Base-by-base conservation (phyloP, 2,329 filamentous ascomycete species). In the Cercospora sp. region DNA sequence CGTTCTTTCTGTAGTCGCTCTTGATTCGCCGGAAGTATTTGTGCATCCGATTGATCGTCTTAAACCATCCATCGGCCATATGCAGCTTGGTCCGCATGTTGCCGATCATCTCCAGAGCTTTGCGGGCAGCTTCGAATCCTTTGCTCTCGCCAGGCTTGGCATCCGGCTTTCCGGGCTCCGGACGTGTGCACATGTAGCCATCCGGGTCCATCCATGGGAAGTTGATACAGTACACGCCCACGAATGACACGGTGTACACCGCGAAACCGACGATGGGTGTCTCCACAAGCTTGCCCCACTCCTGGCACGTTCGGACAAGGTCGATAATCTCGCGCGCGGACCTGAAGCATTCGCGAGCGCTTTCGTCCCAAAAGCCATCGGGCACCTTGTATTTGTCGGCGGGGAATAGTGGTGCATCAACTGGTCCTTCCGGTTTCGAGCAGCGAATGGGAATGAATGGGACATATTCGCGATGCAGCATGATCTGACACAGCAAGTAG, bases 161-260 rank as follows among this genome's bases (percentile, higher is more conserved):
- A 10, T 62, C 62, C 8, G 67, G 64, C 18, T 64, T 68, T 48
- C 48, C 65, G 51, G 66, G 60, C 18, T 67, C 68, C 26, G 58
- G 65, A 16, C 62, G 61, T 8, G 74, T 76, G 67, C 81, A 81
- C 73, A 91, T 85, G 74, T 86, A 85, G 3, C 81, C 79, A 10
- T 85, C 79, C 1, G 81, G 82, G 72, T 92, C 90, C 88, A 92
- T 91, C 66, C 86, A 84, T 0, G 88, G 88, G 66, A 92, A 92
- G 73, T 89, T 86, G 55, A 84, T 82, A 10, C 87, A 87, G 75
- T 92, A 92, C 2, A 91, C 82, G 36, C 88, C 82, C 16, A 87
- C 83, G 73, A 91, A 90, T 0, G 87, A 86, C 0, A 89, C 88
- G 10, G 86, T 87, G 82, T 89, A 92, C 45, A 90, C 83, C 2